phyloP scores from a whole-genome alignment of 2,329 filamentous ascomycete genomes.

The Nemania bipapillata region DNA sequence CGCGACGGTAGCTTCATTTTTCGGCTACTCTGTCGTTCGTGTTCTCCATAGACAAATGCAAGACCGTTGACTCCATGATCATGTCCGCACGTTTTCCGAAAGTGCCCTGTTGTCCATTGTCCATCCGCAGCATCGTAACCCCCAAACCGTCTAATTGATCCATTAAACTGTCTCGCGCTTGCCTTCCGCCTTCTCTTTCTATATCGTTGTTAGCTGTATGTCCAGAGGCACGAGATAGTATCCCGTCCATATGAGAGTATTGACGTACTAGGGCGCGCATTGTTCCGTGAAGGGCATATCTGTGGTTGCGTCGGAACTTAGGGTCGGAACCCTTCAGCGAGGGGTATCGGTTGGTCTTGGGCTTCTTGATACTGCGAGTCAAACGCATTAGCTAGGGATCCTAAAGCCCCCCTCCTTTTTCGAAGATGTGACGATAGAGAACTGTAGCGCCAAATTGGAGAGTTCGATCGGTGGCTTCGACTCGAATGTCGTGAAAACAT shows the following conservation, averaged over 20 bases:
- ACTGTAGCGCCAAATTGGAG: background rate
- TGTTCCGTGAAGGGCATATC: conserved; percentile 98
- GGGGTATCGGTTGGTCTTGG: conserved; percentile 98
- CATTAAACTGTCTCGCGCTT: conserved; percentile 83
- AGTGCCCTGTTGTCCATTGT: conserved; percentile 50
- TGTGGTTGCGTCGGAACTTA: conserved; percentile 99
- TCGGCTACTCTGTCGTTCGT: conserved; percentile 48
- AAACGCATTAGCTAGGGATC: conserved; percentile 33
- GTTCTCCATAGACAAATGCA: conserved; percentile 50
- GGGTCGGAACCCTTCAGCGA: conserved; percentile 98
- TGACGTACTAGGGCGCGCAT: conserved; percentile 92
- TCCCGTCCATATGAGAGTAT: background rate
- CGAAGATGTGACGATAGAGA: background rate
- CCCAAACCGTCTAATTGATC: conserved; percentile 43
- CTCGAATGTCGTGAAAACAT: conserved; percentile 56
- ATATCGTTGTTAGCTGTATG: conserved; percentile 39
- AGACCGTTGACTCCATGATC: conserved; percentile 53
- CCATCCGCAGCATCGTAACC: conserved; percentile 46
- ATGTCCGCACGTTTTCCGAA: conserved; percentile 49
- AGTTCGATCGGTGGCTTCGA: background rate
- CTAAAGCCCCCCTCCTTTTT: too few species aligned
- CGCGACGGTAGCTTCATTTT: conserved; percentile 49
- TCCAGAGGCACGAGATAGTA: background rate
- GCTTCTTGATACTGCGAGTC: conserved; percentile 93
- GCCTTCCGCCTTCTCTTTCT: conserved; percentile 97